Base-by-base conservation (phyloP, 108 stramenopile genomes). In the Cyclotella baltica region DNA sequence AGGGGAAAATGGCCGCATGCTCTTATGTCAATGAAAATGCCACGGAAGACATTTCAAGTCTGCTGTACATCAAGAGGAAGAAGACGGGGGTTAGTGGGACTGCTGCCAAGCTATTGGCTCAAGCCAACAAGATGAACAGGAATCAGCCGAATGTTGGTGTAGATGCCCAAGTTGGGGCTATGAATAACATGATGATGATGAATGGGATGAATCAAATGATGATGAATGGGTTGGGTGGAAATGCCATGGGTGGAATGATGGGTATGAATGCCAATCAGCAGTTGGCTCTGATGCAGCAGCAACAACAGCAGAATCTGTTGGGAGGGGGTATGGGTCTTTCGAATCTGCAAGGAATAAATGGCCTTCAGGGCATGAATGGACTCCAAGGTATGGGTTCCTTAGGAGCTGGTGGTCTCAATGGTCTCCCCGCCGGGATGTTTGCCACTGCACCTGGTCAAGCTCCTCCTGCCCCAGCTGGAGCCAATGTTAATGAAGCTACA, bases 1-100 rank as follows among this genome's bases (percentile, higher is more conserved):
- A 96, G 75, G 96, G 96, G 11, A 96, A 96, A 71, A 96, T 96
- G 96, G 87, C 89, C 13, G 93, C 96, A 18, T 96, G 96, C 73
- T 94, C 93, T 8, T 96, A 96, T 76, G 92, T 96, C 70, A 96
- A 96, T 70, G 92, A 94, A 51, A 77, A 87, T 27, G 93, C 93
- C 52, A 96, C 88, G 6, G 80, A 85, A 13, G 96, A 96, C 83
- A 87, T 96, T 43, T 83, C 92, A 30, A 92, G 90, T 65, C 86
- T 96, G 25, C 80, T 96, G 33, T 75, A 87, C 63, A 96, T 96
- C 73, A 96, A 94, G 81, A 47, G 83, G 23, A 81, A 81, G 71
- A 81, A 81, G 73, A 70, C 81, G 0, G 74, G 81, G 10, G 67
- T 81, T 27, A 56, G 55, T 46, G 50, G 53, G n/a, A 70, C 59